phyloP scores from a whole-genome alignment of 768 basidiomycete species.

The Serendipita sp. region DNA sequence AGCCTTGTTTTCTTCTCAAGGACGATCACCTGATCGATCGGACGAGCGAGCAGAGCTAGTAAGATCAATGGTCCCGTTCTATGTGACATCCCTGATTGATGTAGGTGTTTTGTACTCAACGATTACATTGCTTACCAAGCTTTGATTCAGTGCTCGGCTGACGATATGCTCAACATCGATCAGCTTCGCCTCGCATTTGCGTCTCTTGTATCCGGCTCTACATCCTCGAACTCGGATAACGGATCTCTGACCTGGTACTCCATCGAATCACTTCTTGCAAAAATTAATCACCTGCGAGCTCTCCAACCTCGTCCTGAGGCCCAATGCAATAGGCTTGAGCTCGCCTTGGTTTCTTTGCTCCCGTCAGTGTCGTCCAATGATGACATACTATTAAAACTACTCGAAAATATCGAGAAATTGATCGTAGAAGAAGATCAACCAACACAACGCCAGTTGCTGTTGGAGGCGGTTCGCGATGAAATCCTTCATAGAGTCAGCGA shows the following conservation, averaged over 20 bases:
- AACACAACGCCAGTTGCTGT: neutral
- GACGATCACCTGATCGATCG: conserved; percentile 7
- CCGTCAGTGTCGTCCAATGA: conserved; percentile 22
- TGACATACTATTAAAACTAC: conserved; percentile 34
- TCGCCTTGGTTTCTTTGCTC: conserved; percentile 50
- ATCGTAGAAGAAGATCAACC: conserved; percentile 22
- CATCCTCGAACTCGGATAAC: conserved; percentile 21
- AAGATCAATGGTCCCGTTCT: conserved; percentile 55
- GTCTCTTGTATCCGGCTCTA: conserved; percentile 44
- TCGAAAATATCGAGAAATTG: conserved; percentile 36
- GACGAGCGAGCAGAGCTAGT: conserved; percentile 24
- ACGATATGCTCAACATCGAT: conserved; percentile 39
- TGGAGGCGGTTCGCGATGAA: conserved; percentile 39
- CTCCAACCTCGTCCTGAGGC: conserved; percentile 12
- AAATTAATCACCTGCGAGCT: conserved; percentile 23
- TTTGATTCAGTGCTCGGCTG: conserved; percentile 40
- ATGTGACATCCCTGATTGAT: conserved; percentile 52
- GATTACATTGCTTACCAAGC: neutral
- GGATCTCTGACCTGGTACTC: conserved; percentile 53
- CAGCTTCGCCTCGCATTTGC: conserved; percentile 64
- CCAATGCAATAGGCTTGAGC: conserved; percentile 35
- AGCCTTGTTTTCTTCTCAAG: conserved; percentile 50
- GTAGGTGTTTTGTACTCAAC: conserved; percentile 24
- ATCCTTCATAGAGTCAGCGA: conserved; percentile 51
- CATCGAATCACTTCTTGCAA: conserved; percentile 37